Base-by-base conservation (phyloP, 179 eudicot genomes). In the Nepenthes alata region DNA sequence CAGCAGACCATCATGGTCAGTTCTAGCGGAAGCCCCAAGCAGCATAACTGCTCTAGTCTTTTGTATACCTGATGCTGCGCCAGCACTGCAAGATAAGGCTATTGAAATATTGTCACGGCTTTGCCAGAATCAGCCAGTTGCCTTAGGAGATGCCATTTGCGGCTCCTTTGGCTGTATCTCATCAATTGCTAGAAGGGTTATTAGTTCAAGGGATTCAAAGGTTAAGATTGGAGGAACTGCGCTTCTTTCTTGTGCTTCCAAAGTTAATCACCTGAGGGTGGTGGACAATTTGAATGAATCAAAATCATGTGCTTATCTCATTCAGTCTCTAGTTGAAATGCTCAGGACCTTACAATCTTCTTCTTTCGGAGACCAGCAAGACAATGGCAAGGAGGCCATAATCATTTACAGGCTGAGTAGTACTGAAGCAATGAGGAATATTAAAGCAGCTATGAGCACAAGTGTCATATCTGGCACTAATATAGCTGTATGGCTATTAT, bases 251-350 rank as follows among this genome's bases (percentile, higher is more conserved):
- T 85, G 99, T 81, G 86, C 88, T 53, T 85, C 89, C 41, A 81
- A 80, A 82, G 91, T 80, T 59, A 81, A 80, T 77, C 85, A 77
- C 59, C 86, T 74, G 60, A 84, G 77, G 70, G 75, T 85, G 52
- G 69, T 82, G 65, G 89, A 87, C 68, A 89, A 91, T 67, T 72
- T 91, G 61, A 76, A 74, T 66, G 82, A 72, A 51, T 84, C 89
- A 16, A 72, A 68, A 36, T 67, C 81, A 11, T 70, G 79, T 61
- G 59, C 75, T 13, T 70, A 73, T 70, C 85, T 94, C 67, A 85
- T 91, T 67, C 91, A 74, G 70, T 86, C 96, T 74, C 89, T 94
- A 67, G 91, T 87, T 64, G 87, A 77, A 72, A 94, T 94, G 83
- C 83, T 91, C 50, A 78, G 64, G 66, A 67, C 78, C 63, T 57